Base-by-base conservation (phyloP, 495 filamentous ascomycete species). In the Aspergillus bertholletiae region DNA sequence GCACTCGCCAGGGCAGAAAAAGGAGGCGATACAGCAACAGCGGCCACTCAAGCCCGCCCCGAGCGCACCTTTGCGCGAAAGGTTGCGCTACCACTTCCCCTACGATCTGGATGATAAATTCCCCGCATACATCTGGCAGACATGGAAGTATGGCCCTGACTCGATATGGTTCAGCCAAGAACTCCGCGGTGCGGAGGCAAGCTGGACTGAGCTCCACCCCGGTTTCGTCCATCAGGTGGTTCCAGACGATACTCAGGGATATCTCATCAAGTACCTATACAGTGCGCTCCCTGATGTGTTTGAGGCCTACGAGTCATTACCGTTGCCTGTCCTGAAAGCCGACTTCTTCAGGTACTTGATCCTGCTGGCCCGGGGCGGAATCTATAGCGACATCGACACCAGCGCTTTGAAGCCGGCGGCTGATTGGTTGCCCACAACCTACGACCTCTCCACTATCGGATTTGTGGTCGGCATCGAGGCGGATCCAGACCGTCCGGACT, bases 331-430 rank as follows among this genome's bases (percentile, higher is more conserved):
- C 0, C 76, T 98, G 58, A 97, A 97, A 68, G 94, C 94, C 49
- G 94, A 98, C 68, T 96, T 97, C 77, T 98, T 98, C 80, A 88
- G 94, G 49, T 98, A 98, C 65, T 74, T 98, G 46, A 92, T 98
- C 60, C 78, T 98, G 30, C 86, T 97, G 34, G 94, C 94, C 17
- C 84, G 94, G 47, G 94, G 94, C 35, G 94, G 94, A 35, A 89
- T 98, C 56, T 98, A 98, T 75, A 89, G 88, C 15, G 94, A 98
- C 70, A 98, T 98, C 62, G 94, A 98, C 69, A 98, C 94, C 0
- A 77, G 80, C 27, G 93, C 93, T 2, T 69, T 98, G 52, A 83
- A 85, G 64, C 87, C 88, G 41, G 92, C 91, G 2, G 76, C 84
- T 20, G 88, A 94, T 43, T 98, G 94, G 94, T 76, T 98, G 40